Evolutionary conservation across 2,329 filamentous ascomycete species (phyloP).

Genomic region (Polychaeton citri): DNA sequence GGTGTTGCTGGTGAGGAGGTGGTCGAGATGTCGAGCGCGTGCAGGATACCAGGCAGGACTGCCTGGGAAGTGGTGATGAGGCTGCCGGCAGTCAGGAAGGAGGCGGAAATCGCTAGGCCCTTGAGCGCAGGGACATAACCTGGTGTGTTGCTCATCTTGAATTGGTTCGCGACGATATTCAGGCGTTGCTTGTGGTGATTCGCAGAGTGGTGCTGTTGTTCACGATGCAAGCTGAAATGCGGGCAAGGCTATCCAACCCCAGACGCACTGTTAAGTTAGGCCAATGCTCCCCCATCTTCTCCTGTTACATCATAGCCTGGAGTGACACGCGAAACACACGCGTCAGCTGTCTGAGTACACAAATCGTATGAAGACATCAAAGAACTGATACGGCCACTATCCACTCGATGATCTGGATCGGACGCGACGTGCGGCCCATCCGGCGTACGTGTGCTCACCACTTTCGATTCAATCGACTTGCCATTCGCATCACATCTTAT

Average conservation of each 20-base stretch:
- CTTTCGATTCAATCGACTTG: no score
- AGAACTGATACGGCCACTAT: no score
- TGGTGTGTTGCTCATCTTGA: conserved; percentile 1
- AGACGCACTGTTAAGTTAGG: not conserved
- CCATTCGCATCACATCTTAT: no score
- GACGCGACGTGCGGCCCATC: no score
- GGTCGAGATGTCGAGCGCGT: conserved; percentile 1
- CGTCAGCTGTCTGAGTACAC: no score
- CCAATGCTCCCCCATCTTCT: not conserved
- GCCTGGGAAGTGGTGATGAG: conserved; percentile 48
- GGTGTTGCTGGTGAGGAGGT: conserved; percentile 3
- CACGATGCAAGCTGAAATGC: not conserved
- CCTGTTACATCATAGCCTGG: not conserved
- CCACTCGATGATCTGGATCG: no score
- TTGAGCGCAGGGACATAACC: conserved; percentile 4
- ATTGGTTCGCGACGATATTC: not conserved
- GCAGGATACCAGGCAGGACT: conserved; percentile 16
- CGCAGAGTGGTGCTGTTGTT: not conserved
- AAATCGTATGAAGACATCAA: no score
- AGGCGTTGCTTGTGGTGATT: not conserved
- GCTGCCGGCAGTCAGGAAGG: conserved; percentile 44
- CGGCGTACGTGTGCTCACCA: no score
- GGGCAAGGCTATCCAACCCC: not conserved
- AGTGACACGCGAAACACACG: no score
- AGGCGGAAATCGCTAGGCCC: conserved; percentile 37